These are phyloP conservation scores for Starmerella bacillaris DNA, from an alignment of 805 yeast species.

Conservation along the genomic window DNA sequence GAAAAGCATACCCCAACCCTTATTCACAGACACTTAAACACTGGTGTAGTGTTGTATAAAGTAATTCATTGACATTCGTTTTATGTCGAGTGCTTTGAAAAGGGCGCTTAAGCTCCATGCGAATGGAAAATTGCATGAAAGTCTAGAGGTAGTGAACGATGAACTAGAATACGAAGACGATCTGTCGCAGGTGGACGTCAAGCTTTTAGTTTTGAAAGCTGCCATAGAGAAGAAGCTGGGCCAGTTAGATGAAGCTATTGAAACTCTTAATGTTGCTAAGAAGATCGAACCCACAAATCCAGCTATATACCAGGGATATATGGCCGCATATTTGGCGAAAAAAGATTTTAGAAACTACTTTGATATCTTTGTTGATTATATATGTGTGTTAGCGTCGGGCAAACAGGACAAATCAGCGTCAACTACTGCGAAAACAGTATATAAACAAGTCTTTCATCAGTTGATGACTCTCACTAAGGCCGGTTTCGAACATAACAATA, in stretches of 20 bases:
- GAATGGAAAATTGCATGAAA: too few species aligned
- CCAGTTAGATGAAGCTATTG: constrained; percentile 30
- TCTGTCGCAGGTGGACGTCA: too few species aligned
- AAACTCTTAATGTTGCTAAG: constrained; percentile 31
- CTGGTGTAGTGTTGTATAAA: too few species aligned
- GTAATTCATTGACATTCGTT: too few species aligned
- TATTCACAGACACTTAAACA: too few species aligned
- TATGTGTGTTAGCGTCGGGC: constrained; percentile 9
- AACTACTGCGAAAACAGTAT: constrained; percentile 8
- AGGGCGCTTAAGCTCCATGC: too few species aligned
- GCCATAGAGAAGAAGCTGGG: constrained; percentile 37
- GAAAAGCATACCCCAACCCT: too few species aligned
- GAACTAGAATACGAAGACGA: too few species aligned
- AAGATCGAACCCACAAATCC: constrained; percentile 28
- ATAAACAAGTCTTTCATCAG: constrained; percentile 10
- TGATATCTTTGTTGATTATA: constrained; percentile 12
- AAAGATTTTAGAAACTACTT: constrained; percentile 14
- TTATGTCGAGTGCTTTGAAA: too few species aligned
- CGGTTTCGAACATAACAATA: too few species aligned
- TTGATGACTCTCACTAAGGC: not conserved
- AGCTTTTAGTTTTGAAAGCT: constrained; percentile 42
- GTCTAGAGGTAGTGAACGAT: too few species aligned
- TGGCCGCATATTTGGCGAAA: constrained; percentile 19
- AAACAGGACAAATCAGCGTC: constrained; percentile 14
- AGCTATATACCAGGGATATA: constrained; percentile 69